phyloP scores from a whole-genome alignment of 345 rosid genomes.

The Streptanthus diversifolius region DNA sequence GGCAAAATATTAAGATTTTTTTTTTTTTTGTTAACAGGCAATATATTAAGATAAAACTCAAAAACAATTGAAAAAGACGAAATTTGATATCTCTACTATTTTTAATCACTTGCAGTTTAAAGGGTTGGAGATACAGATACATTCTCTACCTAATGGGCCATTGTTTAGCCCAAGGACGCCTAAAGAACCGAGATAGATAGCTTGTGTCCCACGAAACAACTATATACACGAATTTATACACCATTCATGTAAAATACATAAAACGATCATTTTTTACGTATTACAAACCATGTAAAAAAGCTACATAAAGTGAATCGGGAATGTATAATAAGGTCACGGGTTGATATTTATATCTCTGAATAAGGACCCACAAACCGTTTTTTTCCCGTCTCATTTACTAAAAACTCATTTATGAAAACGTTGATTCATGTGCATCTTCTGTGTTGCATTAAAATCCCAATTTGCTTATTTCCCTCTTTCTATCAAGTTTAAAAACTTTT shows the following conservation, averaged over 20 bases:
- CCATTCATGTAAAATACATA: background rate
- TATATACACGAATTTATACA: background rate
- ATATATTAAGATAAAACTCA: background rate
- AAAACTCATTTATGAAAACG: conserved; percentile 1
- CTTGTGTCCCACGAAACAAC: conserved; percentile 20
- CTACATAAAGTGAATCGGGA: background rate
- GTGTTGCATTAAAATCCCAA: conserved; percentile 31
- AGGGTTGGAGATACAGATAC: background rate
- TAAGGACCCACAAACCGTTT: conserved; percentile 20
- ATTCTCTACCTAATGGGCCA: background rate
- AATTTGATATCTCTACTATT: background rate
- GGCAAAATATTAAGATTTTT: no score
- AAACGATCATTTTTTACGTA: background rate
- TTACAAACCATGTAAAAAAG: background rate
- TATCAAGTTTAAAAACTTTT: conserved; percentile 14
- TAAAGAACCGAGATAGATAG: background rate
- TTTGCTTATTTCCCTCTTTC: conserved; percentile 25
- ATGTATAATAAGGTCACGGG: conserved; percentile 21
- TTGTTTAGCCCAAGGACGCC: background rate
- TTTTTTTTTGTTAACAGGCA: no score
- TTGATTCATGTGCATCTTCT: conserved; percentile 36
- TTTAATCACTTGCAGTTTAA: background rate
- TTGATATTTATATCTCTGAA: conserved; percentile 19
- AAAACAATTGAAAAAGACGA: background rate
- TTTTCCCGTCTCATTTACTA: conserved; percentile 13